A percentile compares a stretch with the other conserved stretches of the same genome.
These are phyloP conservation scores for Xerocomellus chrysenteron DNA, from an alignment of 768 basidiomycete species.

Conservation along the genomic window DNA sequence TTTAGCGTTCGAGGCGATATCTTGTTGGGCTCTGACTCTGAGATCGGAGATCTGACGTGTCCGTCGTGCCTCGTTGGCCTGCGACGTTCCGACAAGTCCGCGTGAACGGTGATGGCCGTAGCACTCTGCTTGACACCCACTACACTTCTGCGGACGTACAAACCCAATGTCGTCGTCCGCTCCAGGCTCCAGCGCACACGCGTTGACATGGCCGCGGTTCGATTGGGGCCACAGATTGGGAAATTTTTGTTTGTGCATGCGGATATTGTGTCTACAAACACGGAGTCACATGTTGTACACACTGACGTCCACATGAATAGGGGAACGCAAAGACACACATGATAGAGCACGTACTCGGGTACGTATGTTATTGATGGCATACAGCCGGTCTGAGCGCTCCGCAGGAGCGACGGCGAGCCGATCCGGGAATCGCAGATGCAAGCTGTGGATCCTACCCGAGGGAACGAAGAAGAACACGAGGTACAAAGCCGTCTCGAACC, in stretches of 20 bases:
- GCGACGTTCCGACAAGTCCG: conserved; percentile 15
- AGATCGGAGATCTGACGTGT: background rate
- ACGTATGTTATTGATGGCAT: background rate
- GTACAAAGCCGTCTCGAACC: background rate
- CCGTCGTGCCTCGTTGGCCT: background rate
- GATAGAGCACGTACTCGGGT: background rate
- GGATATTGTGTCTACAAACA: background rate
- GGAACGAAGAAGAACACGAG: background rate
- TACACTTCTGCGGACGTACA: background rate
- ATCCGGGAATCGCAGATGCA: background rate
- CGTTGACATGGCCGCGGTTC: background rate
- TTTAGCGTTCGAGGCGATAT: background rate
- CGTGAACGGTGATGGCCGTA: background rate
- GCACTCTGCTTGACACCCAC: too few relatives aligned
- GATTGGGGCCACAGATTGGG: background rate
- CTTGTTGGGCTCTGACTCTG: background rate
- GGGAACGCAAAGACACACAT: background rate
- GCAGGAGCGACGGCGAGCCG: background rate
- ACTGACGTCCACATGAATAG: background rate
- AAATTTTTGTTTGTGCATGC: background rate
- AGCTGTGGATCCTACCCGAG: background rate
- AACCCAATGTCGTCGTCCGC: background rate
- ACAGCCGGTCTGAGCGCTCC: background rate
- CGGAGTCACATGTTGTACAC: background rate
- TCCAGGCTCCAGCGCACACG: background rate